Evolutionary conservation across 2,329 filamentous ascomycete species (phyloP), one percentile per base, ranked within the genome.

Genomic region (Neophaeococcomyces aloes): DNA sequence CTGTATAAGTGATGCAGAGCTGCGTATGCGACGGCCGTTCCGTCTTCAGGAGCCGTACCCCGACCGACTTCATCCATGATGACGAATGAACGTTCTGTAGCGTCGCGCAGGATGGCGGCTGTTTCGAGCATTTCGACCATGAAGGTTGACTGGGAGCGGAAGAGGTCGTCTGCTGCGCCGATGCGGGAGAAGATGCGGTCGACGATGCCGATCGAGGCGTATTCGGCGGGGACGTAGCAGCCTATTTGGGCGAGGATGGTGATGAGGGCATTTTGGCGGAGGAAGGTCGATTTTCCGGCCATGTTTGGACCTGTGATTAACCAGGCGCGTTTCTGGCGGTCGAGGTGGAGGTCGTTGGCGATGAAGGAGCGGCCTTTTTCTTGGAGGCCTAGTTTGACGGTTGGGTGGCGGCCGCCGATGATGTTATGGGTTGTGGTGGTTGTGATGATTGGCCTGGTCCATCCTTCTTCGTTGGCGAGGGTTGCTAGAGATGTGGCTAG

Each of bases 101-200:
- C 89, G 53, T 84, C 74, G 48, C 82, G 84, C 41, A 98, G 72
- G 42, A 98, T 98, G 19, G 83, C 75, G 1, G 89, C 88, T 15
- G 91, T 94, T 65, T 98, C 91, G 2, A 95, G 74, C 91, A 98
- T 98, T 66, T 98, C 91, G 1, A 96, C 86, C 91, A 98, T 96
- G 64, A 98, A 98, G 0, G 93, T 98, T 42, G 86, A 94, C 63
- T 96, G 88, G 66, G 94, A 84, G 39, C 79, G 78, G 66, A 84
- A 95, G n/a, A 98, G 71, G 60, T 94, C 89, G 62, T 98, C 93
- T 1, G 89, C 91, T 1, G 87, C 93, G 1, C 91, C 91, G 17
- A 93, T 83, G 59, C 91, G 84, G 59, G 83, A 91, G 68, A 94
- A 96, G 42, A 98, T 82, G 56, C 89, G 86, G 65, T 98, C 91